These are phyloP conservation scores for Yamadazyma ubonensis DNA, from an alignment of 805 yeast species.

Conservation along the genomic window DNA sequence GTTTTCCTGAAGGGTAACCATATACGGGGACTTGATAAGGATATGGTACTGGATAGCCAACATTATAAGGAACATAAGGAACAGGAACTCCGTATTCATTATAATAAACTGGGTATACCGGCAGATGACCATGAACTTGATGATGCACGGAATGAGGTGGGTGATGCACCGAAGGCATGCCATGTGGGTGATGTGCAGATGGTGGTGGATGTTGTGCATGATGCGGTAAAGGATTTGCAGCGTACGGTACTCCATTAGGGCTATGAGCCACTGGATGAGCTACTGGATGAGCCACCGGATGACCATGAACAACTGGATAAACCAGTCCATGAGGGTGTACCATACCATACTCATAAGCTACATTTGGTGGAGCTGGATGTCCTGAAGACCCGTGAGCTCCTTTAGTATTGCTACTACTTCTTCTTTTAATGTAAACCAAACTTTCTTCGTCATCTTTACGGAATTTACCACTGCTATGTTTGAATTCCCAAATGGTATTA, in stretches of 20 bases:
- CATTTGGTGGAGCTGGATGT: conserved; percentile 3
- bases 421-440: conserved; percentile 46
- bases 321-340: conserved; percentile 2
- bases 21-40: conserved; percentile 4
- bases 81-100: conserved; percentile 15
- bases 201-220: not conserved
- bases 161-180: too few relatives aligned
- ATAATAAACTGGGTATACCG: conserved; percentile 11
- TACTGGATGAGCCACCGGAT: not conserved
- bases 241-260: not conserved
- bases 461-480: conserved; percentile 52
- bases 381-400: conserved; percentile 1
- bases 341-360: conserved; percentile 1
- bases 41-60: conserved; percentile 5
- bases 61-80: conserved; percentile 11
- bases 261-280: not conserved
- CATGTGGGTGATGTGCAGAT: too few relatives aligned
- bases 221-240: not conserved
- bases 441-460: conserved; percentile 46
- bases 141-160: not conserved
- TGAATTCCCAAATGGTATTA: conserved; percentile 51
- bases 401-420: conserved; percentile 38
- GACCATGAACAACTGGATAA: not conserved
- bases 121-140: conserved; percentile 7
- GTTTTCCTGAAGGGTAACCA: not conserved